Base-by-base conservation (phyloP, 2,329 filamentous ascomycete species). In the Aspergillus candidus region DNA sequence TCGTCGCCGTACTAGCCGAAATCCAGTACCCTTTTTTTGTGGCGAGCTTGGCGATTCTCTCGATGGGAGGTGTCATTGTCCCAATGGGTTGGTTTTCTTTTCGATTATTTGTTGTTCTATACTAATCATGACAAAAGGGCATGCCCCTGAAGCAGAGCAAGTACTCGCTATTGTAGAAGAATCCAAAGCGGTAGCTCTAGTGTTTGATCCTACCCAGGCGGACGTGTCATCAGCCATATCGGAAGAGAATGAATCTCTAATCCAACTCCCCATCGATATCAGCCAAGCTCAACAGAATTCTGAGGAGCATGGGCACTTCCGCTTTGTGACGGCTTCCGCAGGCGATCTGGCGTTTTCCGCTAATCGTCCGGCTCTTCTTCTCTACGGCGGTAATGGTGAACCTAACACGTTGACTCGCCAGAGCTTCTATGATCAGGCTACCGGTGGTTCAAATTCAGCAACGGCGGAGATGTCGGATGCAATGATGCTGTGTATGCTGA, bases 21-120 rank as follows among this genome's bases (percentile, higher is more conserved):
- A 43, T 43, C 34, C 41, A 43, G 41, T 43, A 43, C 30, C 41
- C 41, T 0, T 43, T 43, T 43, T 43, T 43, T 29, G 41, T 43
- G 41, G 41, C 41, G 4, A 43, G 41, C 29, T 38, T 43, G 41
- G 41, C 41, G 34, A 18, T 43, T 27, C 34, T 43, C 13, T 32
- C 34, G 5, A 12, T 43, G 34, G 41, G 41, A 13, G 41, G 41
- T 38, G 41, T 43, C 5, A 43, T 43, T 33, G 41, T 43, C 6
- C 41, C 41, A 12, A 43, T 43, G 41, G 41, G 41, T 43, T 13
- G 11, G 14, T 38, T 38, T 17, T 14, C 11, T 2, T 27, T 18
- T 18, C 18, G 2, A 18, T 18, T 5, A 18, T 18, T 5, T 18
- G 6, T 18, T 6, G 6, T 18, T 18, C 18, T 18, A 18, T 18